These are phyloP conservation scores for Acanthamoeba lugdunensis DNA, from an alignment of 208 protist species.

Conservation along the genomic window DNA sequence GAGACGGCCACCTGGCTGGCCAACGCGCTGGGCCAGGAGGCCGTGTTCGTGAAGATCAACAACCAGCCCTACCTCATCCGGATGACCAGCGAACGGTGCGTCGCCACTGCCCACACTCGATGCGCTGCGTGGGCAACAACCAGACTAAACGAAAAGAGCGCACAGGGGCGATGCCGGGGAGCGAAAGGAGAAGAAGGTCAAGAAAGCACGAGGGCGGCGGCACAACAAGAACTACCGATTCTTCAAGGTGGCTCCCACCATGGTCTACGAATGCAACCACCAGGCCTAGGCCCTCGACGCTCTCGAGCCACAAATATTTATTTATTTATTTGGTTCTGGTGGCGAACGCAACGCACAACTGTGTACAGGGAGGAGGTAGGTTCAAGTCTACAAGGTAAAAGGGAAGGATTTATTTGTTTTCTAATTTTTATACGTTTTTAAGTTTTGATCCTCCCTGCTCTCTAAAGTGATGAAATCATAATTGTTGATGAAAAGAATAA, in stretches of 20 bases:
- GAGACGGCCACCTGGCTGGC: conserved; percentile 48
- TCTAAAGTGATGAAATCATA: not conserved
- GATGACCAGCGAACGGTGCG: not conserved
- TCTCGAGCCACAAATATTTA: no score
- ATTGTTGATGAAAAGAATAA: no score
- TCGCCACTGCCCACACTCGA: not conserved
- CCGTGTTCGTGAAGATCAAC: conserved; percentile 62
- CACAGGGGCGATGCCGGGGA: not conserved
- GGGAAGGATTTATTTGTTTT: not conserved
- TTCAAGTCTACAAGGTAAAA: no score
- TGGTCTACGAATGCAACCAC: conserved; percentile 57
- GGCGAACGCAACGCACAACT: no score
- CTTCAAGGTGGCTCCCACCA: conserved; percentile 1
- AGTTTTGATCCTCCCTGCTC: not conserved
- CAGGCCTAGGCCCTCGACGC: not conserved
- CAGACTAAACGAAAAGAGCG: not conserved
- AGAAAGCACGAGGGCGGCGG: conserved; percentile 11
- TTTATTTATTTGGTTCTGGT: no score
- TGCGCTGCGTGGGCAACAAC: not conserved
- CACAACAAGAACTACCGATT: conserved; percentile 40
- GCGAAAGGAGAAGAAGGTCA: not conserved
- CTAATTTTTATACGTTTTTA: not conserved
- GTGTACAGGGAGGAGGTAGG: no score
- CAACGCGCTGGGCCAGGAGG: conserved; percentile 43
- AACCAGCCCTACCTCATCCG: conserved; percentile 59